Evolutionary conservation across 352 stramenopile genomes (phyloP).

Genomic region (Phytophthora macrochlamydospora): DNA sequence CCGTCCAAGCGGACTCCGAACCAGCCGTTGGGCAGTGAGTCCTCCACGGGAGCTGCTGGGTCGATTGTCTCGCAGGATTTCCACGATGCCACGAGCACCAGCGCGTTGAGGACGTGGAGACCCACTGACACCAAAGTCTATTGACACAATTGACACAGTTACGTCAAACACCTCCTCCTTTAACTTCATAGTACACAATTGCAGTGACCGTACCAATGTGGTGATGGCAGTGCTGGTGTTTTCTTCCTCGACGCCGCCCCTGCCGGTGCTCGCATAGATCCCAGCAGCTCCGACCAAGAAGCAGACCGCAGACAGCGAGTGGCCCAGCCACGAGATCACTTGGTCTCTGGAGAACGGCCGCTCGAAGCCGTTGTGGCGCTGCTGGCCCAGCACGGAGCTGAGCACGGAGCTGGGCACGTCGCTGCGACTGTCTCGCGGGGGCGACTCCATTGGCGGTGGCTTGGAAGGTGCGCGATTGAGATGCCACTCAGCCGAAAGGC

Average conservation of each 20-base stretch:
- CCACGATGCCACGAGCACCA: slow-evolving; percentile 66
- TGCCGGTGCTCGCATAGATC: slow-evolving; percentile 27
- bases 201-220: slow-evolving; percentile 23
- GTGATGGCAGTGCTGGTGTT: slow-evolving; percentile 18
- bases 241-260: slow-evolving; percentile 22
- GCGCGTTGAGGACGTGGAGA: slow-evolving; percentile 54
- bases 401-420: slow-evolving; percentile 26
- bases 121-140: slow-evolving; percentile 59
- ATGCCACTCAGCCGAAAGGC: slow-evolving; percentile 3
- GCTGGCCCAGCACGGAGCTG: slow-evolving; percentile 33
- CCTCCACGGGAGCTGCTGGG: slow-evolving; percentile 47
- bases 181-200: neutral
- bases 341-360: slow-evolving; percentile 79
- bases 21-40: slow-evolving; percentile 55
- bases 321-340: slow-evolving; percentile 72
- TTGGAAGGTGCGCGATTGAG: slow-evolving; percentile 6
- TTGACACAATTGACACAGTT: neutral
- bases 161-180: neutral
- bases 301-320: slow-evolving; percentile 63
- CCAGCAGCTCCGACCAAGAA: slow-evolving; percentile 59
- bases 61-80: slow-evolving; percentile 77
- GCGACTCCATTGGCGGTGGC: slow-evolving; percentile 10
- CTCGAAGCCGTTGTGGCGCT: slow-evolving; percentile 76
- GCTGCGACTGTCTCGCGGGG: slow-evolving; percentile 13
- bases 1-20: slow-evolving; percentile 72